phyloP scores from a whole-genome alignment of 2,329 filamentous ascomycete species.

The Aspergillus pseudoviridinutans region DNA sequence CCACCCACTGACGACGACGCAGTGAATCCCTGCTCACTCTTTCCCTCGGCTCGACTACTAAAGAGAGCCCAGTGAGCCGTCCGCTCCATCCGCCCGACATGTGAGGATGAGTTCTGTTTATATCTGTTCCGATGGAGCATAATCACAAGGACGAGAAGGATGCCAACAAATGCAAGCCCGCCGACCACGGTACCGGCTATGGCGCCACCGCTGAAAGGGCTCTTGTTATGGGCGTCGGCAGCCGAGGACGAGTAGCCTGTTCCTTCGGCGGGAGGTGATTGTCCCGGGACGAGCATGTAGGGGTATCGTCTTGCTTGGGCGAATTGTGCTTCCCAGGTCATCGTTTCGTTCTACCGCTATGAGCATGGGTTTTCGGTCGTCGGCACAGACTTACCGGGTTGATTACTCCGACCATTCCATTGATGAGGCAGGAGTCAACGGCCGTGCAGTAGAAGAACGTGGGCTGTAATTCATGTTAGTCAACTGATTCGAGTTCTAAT shows the following conservation, averaged over 20 bases:
- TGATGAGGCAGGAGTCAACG: slow-evolving; percentile 58
- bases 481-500: neutral
- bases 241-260: slow-evolving; percentile 7
- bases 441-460: slow-evolving; percentile 70
- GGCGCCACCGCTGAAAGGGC: slow-evolving; percentile 43
- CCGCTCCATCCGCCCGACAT: slow-evolving; percentile 29
- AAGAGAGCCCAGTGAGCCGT: slow-evolving; percentile 32
- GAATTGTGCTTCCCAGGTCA: slow-evolving; percentile 48
- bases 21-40: slow-evolving; percentile 14
- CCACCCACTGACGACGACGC: neutral
- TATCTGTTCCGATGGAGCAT: slow-evolving; percentile 34
- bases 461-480: slow-evolving; percentile 35
- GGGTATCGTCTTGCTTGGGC: slow-evolving; percentile 47
- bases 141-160: slow-evolving; percentile 43
- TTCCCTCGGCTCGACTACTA: slow-evolving; percentile 10
- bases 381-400: slow-evolving; percentile 54
- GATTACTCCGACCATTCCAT: slow-evolving; percentile 72
- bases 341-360: slow-evolving; percentile 41
- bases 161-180: slow-evolving; percentile 41
- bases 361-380: neutral
- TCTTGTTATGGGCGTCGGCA: slow-evolving; percentile 5
- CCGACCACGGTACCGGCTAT: slow-evolving; percentile 61
- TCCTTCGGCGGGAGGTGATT: slow-evolving; percentile 52
- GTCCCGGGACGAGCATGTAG: slow-evolving; percentile 54
- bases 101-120: slow-evolving; percentile 30